Evolutionary conservation across 257 asterid species (phyloP), one percentile per base, ranked within the genome.

Genomic region (Haberlea rhodopensis): DNA sequence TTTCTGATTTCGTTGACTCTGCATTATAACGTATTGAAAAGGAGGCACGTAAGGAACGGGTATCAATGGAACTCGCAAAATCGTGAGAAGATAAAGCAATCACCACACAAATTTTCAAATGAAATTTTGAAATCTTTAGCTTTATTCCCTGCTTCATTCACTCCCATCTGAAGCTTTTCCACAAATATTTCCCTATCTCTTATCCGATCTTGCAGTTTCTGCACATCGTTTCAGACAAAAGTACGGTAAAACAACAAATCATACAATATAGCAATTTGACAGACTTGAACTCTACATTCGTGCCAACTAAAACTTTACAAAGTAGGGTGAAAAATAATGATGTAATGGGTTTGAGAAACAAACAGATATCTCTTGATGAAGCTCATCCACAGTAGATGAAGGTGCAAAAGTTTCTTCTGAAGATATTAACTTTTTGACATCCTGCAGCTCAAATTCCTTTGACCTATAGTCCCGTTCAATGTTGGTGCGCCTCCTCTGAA

Each of bases 1-100:
- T 62, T 34, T 87, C 97, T 55, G 70, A 78, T 73, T 79, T 81
- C 60, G 90, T 88, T 4, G 96, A 89, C 64, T 79, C 98, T 91
- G 72, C 69, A 71, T 56, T 69, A 60, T 22, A 67, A 53, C 54
- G 10, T 4, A 55, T 62, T 62, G 60, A 52, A 23, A 65, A 24
- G 62, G 73, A 72, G 75, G 32, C 60, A 43, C 56, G 11, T 21
- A 53, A 9, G 45, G 71, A 27, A 60, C 40, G 49, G 57, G 56
- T 56, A 73, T 67, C 58, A 57, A 57, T 20, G 69, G 58, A 49
- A 64, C 62, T 34, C 61, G 64, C 23, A 6, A 16, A 24, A 53
- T 46, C 65, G 66, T 23, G 72, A 40, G 29, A 62, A 60, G 54
- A 62, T 32, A 74, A 66, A 56, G 60, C 26, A 62, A 70, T 73